Evolutionary conservation across 225 moss, liverwort and hornwort genomes (phyloP), one percentile per base, ranked within the genome.

Genomic region (Pseudisothecium myosuroides): DNA sequence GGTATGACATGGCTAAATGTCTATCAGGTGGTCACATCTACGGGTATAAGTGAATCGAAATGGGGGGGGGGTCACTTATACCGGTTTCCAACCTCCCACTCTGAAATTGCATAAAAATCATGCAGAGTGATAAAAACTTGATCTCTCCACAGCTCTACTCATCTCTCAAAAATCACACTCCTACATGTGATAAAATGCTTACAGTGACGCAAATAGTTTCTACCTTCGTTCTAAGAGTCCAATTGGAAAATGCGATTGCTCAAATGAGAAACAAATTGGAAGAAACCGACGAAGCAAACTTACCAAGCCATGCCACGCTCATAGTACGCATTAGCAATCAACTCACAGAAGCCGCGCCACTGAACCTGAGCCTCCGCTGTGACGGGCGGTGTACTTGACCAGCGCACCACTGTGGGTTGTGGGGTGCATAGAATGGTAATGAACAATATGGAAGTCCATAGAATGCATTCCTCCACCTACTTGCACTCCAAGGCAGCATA

Each of bases 261-360:
- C 58, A 37, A 91, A 28, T 61, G 79, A 63, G 31, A 47, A 56
- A 37, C 21, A 37, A 24, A 8, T 22, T 36, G 47, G 36, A 76
- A 71, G 69, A 22, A 17, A 66, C 26, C 6, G 73, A 82, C 27
- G 34, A 87, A 50, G 60, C 5, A 39, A 69, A 71, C 88, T 88
- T 76, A 92, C 92, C 90, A 92, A 76, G 92, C 92, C 92, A 92
- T 92, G 90, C 90, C 97, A 43, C 94, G 94, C 59, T 91, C 82
- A 45, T 96, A 96, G 58, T 97, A 97, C 37, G 97, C 97, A 85
- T 96, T 97, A 11, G 96, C 95, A 92, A 97, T 97, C 58, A 97
- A 80, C 85, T 95, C 92, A 90, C 96, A 96, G 88, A 97, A 97
- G 41, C 97, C 95, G 76, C 92, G 95, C 97, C 97, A 97, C 75